Evolutionary conservation across 1,139 yeast genomes (phyloP).

Genomic region (Geotrichum citri-aurantii): DNA sequence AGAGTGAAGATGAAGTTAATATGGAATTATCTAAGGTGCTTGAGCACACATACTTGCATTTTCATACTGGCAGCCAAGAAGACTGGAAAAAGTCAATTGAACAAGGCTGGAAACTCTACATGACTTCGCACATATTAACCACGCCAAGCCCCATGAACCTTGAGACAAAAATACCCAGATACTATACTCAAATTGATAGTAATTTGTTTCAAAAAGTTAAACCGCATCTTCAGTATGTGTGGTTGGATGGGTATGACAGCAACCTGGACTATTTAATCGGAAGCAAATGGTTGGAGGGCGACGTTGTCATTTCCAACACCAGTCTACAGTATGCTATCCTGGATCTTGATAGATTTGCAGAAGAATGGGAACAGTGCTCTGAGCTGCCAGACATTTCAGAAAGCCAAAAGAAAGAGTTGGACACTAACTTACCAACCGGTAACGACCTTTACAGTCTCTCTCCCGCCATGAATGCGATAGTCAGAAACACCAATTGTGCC

Average conservation of each 20-base stretch:
- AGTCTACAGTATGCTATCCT: not conserved
- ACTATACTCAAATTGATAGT: not conserved
- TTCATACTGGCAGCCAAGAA: not conserved
- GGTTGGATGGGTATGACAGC: not conserved
- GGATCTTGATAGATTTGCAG: not conserved
- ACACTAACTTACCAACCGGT: not conserved
- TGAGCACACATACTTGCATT: not conserved
- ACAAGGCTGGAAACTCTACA: not conserved
- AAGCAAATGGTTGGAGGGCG: not conserved
- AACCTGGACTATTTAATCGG: not conserved
- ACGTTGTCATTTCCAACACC: not conserved
- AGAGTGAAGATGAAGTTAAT: not conserved
- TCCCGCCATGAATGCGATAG: not conserved
- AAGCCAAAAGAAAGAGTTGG: not conserved
- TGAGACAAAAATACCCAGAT: not conserved
- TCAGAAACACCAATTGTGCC: not conserved
- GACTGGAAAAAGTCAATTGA: not conserved
- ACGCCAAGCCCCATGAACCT: not conserved
- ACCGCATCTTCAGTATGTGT: not conserved
- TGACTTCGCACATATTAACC: not conserved
- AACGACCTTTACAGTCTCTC: not conserved
- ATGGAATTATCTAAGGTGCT: not conserved
- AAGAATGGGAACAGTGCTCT: not conserved
- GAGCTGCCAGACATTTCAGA: not conserved
- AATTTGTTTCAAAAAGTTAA: not conserved